phyloP scores from a whole-genome alignment of 331 rosid species.

The Pyrus hybrid region DNA sequence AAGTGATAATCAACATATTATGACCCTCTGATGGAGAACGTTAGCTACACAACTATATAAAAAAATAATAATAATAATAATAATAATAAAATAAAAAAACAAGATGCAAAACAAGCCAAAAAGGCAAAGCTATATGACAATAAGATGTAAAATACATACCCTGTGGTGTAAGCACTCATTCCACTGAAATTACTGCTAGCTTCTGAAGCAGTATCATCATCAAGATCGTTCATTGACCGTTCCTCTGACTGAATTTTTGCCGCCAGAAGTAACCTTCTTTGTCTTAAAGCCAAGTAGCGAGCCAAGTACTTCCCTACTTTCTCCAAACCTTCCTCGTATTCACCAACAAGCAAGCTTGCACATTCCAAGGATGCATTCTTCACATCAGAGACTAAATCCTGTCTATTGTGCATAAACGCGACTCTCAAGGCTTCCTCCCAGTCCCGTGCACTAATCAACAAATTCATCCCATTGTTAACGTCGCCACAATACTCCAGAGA shows the following conservation, averaged over 20 bases:
- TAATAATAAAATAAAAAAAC: background rate
- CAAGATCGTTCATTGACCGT: conserved; percentile 53
- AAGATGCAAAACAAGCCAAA: conserved; percentile 1
- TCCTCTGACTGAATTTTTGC: conserved; percentile 80
- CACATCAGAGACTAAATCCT: conserved; percentile 56
- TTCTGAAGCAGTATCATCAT: conserved; percentile 86
- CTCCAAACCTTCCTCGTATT: conserved; percentile 83
- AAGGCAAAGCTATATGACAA: conserved; percentile 4
- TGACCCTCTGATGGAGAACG: background rate
- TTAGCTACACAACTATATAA: background rate
- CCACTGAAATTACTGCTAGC: conserved; percentile 96
- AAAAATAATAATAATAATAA: too few species aligned
- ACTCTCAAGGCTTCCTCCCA: conserved; percentile 96
- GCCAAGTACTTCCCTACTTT: conserved; percentile 93
- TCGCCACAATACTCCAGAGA: conserved; percentile 82
- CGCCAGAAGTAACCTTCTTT: conserved; percentile 86
- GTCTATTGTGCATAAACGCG: conserved; percentile 60
- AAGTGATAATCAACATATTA: background rate
- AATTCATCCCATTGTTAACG: conserved; percentile 46
- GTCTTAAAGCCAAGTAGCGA: conserved; percentile 91
- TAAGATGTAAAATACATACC: conserved; percentile 40
- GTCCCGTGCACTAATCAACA: conserved; percentile 77
- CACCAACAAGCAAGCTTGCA: conserved; percentile 53
- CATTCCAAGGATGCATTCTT: conserved; percentile 76
- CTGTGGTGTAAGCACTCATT: conserved; percentile 95